Percentiles rank a stretch among this genome's conserved stretches.
phyloP scores from a whole-genome alignment of 495 filamentous ascomycete genomes.

The Evernia prunastri region DNA sequence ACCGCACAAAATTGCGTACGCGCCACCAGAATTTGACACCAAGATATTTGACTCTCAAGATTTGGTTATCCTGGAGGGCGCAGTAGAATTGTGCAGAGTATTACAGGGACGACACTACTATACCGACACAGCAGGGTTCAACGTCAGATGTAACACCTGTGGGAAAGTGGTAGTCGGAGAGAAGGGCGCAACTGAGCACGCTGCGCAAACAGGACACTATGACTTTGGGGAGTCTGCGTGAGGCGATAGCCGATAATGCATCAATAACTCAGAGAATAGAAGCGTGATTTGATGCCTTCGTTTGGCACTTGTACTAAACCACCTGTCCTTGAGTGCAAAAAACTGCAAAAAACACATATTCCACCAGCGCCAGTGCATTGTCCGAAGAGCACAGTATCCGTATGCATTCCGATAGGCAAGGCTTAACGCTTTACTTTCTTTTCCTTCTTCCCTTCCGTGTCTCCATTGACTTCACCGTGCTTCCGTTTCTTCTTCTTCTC shows the following conservation, averaged over 20 bases:
- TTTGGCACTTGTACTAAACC: not conserved
- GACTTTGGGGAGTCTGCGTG: slow-evolving; percentile 63
- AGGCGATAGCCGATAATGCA: slow-evolving; percentile 9
- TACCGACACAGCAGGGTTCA: slow-evolving; percentile 80
- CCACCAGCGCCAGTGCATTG: slow-evolving; percentile 17
- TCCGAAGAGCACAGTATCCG: slow-evolving; percentile 1
- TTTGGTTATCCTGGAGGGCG: slow-evolving; percentile 59
- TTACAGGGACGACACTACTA: slow-evolving; percentile 73
- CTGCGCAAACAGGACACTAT: slow-evolving; percentile 56
- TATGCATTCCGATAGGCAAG: not conserved
- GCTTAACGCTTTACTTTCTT: slow-evolving; percentile 24
- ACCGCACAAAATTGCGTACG: slow-evolving; percentile 48
- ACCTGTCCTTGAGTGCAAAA: slow-evolving; percentile 11
- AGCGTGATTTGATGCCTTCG: not conserved
- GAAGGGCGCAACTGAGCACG: slow-evolving; percentile 61
- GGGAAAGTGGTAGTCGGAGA: slow-evolving; percentile 68
- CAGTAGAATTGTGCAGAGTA: slow-evolving; percentile 64
- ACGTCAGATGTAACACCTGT: slow-evolving; percentile 74
- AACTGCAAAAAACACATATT: slow-evolving; percentile 4
- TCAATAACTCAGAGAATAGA: not conserved
- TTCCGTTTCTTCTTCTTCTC: slow-evolving; percentile 37
- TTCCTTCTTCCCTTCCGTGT: slow-evolving; percentile 35
- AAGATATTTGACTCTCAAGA: slow-evolving; percentile 70
- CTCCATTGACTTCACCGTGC: slow-evolving; percentile 26
- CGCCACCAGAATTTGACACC: slow-evolving; percentile 64